Evolutionary conservation across 129 eudicot species (phyloP), one percentile per base, ranked within the genome.

Genomic region (Flaveria ramosissima): DNA sequence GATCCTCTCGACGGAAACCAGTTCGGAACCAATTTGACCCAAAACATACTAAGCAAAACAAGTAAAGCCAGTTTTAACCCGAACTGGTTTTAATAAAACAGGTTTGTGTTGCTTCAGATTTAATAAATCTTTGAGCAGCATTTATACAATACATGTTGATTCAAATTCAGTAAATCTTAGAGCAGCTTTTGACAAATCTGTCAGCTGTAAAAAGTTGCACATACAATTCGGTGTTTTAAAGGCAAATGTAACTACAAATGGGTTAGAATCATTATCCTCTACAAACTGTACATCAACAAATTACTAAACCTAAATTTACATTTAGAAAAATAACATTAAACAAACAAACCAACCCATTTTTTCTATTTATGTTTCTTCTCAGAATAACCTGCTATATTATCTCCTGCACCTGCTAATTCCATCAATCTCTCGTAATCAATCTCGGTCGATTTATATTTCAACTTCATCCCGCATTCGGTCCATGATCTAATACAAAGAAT

Each of bases 401-500:
- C 85, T 26, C 81, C 78, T 12, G 73, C 75, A 26, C 85, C 83
- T 26, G 86, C 92, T 64, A 93, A 68, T 78, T 88, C 96, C 98
- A 93, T 87, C 57, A 93, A 43, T 83, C 91, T 84, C 41, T 91
- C 93, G 3, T 79, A 90, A 66, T 93, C 96, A 9, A 93, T 89
- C 84, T 88, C 98, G 20, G 87, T 84, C 3, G 92, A 87, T 73
- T 85, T 87, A 60, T 82, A 88, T 68, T 86, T 93, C 65, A 93
- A 69, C 73, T 81, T 90, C 77, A 91, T 74, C 79, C 98, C 98
- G 41, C 77, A 73, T 48, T 89, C 84, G 67, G 83, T 80, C 98
- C 98, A 93, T 14, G 98, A 93, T 70, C 80, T 89, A 6, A 93
- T 74, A 83, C 97, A 93, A 46, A 88, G 83, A 73, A 86, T 60